A percentile compares a stretch with the other conserved stretches of the same genome.
Evolutionary conservation across 2,329 filamentous ascomycete genomes (phyloP).

Genomic region (Colletotrichum karsti): DNA sequence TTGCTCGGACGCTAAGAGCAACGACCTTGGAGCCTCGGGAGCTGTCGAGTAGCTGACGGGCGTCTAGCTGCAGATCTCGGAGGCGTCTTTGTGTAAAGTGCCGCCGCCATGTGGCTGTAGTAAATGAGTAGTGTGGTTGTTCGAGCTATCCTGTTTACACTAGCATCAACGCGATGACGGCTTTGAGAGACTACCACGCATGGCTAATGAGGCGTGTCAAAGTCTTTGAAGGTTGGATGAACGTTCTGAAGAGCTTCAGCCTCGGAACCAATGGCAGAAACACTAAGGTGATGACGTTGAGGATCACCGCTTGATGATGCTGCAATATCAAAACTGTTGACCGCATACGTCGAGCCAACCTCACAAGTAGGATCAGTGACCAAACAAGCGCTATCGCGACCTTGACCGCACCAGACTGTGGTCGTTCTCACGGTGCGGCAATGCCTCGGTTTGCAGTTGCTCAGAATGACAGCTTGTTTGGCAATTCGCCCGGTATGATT

Average conservation of each 20-base stretch:
- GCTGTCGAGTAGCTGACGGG: background rate
- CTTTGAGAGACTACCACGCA: background rate
- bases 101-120: background rate
- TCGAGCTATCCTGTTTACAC: background rate
- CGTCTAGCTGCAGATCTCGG: constrained; percentile 6
- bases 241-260: no score
- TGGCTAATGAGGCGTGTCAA: no score
- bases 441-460: background rate
- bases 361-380: no score
- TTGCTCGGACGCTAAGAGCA: constrained; percentile 7
- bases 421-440: no score
- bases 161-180: background rate
- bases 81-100: background rate
- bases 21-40: background rate
- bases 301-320: no score
- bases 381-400: no score
- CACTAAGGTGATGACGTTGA: no score
- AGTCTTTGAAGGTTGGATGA: no score
- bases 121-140: background rate
- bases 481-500: background rate
- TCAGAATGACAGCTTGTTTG: background rate
- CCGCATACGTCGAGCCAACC: no score
- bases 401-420: no score
- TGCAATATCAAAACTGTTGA: no score
- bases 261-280: no score